These are phyloP conservation scores for Protomyces macrosporus DNA, from an alignment of 1,139 yeast species.

Conservation along the genomic window DNA sequence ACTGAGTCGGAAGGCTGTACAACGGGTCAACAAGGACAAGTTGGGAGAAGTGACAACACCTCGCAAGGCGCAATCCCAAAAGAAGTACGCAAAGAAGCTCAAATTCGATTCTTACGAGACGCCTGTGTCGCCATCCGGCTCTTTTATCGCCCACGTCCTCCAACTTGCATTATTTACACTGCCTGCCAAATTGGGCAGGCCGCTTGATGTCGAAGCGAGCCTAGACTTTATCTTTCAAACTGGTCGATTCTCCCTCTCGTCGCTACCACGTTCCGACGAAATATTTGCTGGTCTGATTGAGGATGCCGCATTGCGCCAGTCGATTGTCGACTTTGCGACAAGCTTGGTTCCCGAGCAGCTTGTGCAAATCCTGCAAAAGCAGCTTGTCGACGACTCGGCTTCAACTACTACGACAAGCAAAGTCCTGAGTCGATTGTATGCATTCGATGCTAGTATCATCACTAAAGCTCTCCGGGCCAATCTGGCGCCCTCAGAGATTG, in stretches of 20 bases:
- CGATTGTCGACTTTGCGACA: background rate
- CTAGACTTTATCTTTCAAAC: conserved; percentile 5
- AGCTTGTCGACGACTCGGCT: background rate
- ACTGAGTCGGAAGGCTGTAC: background rate
- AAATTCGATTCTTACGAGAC: conserved; percentile 1
- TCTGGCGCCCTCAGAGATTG: background rate
- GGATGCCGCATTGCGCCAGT: background rate
- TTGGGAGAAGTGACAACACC: background rate
- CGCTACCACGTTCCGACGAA: background rate
- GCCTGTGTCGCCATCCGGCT: background rate
- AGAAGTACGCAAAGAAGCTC: background rate
- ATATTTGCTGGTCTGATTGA: background rate
- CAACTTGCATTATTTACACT: background rate
- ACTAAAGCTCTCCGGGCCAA: background rate
- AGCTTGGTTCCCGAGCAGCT: conserved; percentile 8
- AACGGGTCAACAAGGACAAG: conserved; percentile 2
- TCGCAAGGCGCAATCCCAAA: background rate
- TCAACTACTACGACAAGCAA: background rate
- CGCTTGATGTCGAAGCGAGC: background rate
- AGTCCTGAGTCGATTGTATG: background rate
- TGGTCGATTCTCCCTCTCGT: background rate
- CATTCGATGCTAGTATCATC: background rate
- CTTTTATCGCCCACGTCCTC: conserved; percentile 4
- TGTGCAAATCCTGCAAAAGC: background rate
- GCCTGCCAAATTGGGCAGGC: background rate